Evolutionary conservation across 1,139 yeast genomes (phyloP), one percentile per base, ranked within the genome.

Genomic region (Sugiyamaella xylanicola): DNA sequence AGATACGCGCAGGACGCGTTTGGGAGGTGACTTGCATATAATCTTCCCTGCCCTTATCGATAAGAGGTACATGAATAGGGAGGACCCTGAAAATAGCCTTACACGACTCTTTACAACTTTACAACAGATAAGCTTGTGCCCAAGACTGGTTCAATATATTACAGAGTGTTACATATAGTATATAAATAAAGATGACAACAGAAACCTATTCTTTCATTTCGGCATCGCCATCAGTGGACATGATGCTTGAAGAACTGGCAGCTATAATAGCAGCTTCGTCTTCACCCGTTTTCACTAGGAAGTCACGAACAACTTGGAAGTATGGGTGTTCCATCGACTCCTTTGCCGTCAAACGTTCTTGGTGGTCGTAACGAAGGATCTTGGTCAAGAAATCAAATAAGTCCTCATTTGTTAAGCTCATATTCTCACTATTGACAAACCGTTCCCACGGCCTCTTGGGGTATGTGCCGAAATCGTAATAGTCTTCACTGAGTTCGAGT

Each of bases 261-360:
- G 49, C 21, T 8, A 15, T 29, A 19, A 35, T 7, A 13, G 11
- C 29, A 4, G 39, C 20, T 3, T 32, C 40, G 13, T 4, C 48
- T 5, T 32, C 41, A 11, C 41, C 41, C 8, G 20, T 15, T 36
- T 16, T 15, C 2, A 46, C 39, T 17, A 48, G n/a, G 21, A 27
- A 32, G 17, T 48, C 54, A 8, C 66, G 56, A n/a, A 71, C 67
- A 5, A 69, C 66, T 45, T 64, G 69, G 67, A 85, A 85, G 63
- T 83, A 87, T 1, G 85, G 80, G 72, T 92, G 97, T 8, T 75
- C 83, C 95, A 92, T 85, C 13, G 97, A 97, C 71, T 92, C 97
- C 69, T 80, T 81, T 2, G 97, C 97, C 7, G 97, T 91, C 55
- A 91, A 78, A 68, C 98, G 82, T 70, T 87, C 66, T 68, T 88